Evolutionary conservation across 305 asterid genomes (phyloP).

Genomic region (Fraxinus paxiana): DNA sequence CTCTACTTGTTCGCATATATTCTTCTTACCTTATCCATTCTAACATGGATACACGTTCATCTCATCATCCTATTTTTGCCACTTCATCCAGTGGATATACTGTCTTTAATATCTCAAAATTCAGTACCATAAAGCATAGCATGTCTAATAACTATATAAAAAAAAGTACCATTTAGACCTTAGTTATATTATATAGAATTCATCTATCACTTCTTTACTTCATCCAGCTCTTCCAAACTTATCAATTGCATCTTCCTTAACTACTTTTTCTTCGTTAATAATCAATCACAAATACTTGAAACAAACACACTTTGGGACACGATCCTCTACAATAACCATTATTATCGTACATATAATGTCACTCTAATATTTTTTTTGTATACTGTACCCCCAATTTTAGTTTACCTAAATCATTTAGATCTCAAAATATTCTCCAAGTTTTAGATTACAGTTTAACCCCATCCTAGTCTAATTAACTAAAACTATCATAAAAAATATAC

Average conservation of each 20-base stretch:
- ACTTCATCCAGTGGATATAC: neutral
- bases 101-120: neutral
- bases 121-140: neutral
- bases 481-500: neutral
- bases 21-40: neutral
- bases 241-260: neutral
- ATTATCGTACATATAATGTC: neutral
- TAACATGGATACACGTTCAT: neutral
- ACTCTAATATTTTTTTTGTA: neutral
- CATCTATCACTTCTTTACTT: neutral
- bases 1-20: neutral
- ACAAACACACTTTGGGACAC: neutral
- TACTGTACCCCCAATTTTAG: neutral
- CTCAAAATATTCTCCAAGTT: neutral
- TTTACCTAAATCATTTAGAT: neutral
- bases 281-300: neutral
- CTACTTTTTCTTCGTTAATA: neutral
- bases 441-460: neutral
- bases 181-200: neutral
- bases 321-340: neutral
- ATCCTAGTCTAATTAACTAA: neutral
- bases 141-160: neutral
- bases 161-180: neutral
- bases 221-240: neutral
- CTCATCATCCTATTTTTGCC: neutral